Conservation (phyloP, 225 moss, liverwort and hornwort species). For the Bryum argenteum region DNA sequence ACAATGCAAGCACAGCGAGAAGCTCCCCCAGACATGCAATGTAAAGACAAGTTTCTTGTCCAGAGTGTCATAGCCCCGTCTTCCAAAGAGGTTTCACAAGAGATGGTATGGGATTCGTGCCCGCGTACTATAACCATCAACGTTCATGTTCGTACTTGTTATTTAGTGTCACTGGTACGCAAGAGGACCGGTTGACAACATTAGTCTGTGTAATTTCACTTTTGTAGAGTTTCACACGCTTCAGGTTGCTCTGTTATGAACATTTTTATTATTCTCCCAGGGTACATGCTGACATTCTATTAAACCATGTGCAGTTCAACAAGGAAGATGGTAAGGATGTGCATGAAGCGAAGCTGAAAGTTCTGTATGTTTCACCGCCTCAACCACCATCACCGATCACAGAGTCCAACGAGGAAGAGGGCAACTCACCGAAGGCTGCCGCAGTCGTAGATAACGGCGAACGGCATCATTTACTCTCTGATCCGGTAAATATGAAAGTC, state of each 20-base stretch:
- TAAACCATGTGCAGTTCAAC: slow-evolving; percentile 62
- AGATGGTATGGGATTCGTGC: slow-evolving; percentile 59
- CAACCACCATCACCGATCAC: slow-evolving; percentile 96
- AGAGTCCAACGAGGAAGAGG: slow-evolving; percentile 88
- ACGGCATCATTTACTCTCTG: slow-evolving; percentile 51
- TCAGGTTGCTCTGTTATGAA: background rate
- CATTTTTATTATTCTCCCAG: background rate
- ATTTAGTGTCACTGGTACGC: background rate
- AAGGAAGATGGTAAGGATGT: slow-evolving; percentile 82
- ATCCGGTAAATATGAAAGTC: slow-evolving; percentile 51
- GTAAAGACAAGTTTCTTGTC: slow-evolving; percentile 99
- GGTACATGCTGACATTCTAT: background rate
- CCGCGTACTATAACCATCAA: background rate
- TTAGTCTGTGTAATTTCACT: background rate
- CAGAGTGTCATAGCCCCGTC: slow-evolving; percentile 84
- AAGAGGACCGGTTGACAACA: background rate
- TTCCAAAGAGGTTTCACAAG: slow-evolving; percentile 82
- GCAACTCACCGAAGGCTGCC: slow-evolving; percentile 58
- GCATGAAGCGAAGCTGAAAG: slow-evolving; percentile 88
- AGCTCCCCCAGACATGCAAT: slow-evolving; percentile 95
- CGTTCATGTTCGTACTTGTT: background rate
- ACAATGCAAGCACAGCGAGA: slow-evolving; percentile 98
- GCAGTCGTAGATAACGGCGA: slow-evolving; percentile 67
- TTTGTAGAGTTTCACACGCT: background rate
- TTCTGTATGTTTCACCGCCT: slow-evolving; percentile 86